phyloP scores from a whole-genome alignment of 306 rosid genomes.

The Castanea mollissima region DNA sequence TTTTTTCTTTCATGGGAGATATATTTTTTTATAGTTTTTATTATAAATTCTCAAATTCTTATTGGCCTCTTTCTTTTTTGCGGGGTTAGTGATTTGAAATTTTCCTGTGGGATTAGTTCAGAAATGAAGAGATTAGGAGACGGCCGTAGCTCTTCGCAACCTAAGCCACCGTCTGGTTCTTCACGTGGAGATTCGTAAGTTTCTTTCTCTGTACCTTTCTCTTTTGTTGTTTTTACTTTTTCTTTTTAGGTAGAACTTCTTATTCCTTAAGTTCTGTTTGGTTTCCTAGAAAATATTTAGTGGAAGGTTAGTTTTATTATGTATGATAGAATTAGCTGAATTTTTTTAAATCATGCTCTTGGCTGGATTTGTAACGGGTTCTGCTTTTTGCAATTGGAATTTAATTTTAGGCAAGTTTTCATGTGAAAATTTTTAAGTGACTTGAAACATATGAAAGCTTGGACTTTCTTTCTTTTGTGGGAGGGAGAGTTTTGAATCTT shows the following conservation, averaged over 20 bases:
- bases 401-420: neutral
- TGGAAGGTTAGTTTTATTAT: slow-evolving; percentile 11
- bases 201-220: too few relatives aligned
- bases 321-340: slow-evolving; percentile 1
- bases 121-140: slow-evolving; percentile 28
- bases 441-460: neutral
- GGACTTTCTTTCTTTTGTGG: neutral
- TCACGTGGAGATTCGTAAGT: too few relatives aligned
- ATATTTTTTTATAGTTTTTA: neutral
- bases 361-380: neutral
- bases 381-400: neutral
- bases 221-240: too few relatives aligned
- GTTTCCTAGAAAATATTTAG: neutral
- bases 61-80: neutral
- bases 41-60: too few relatives aligned
- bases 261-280: neutral
- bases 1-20: too few relatives aligned
- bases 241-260: neutral
- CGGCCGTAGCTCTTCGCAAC: slow-evolving; percentile 47
- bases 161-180: too few relatives aligned
- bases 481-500: too few relatives aligned
- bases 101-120: neutral
- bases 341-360: neutral
- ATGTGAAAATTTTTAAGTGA: neutral
- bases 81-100: neutral